Percentiles rank a stretch among this genome's conserved stretches.
Evolutionary conservation across 225 moss, liverwort and hornwort species (phyloP).

Genomic region (Marchantia polymorpha): DNA sequence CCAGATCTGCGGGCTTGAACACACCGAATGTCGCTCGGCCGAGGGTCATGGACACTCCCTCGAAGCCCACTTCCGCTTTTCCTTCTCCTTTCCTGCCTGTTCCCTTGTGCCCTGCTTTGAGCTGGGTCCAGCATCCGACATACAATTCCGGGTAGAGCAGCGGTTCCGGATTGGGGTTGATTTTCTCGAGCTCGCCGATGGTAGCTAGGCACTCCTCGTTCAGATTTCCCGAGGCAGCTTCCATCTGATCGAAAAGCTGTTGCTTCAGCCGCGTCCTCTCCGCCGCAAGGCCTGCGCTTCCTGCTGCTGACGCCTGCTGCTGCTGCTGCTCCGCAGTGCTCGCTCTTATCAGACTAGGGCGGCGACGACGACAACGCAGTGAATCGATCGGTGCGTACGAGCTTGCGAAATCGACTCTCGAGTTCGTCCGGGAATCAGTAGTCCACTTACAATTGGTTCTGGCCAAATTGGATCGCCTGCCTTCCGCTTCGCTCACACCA

Average conservation of each 20-base stretch:
- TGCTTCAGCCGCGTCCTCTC: constrained; percentile 31
- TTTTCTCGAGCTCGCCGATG: constrained; percentile 38
- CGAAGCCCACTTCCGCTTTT: constrained; percentile 33
- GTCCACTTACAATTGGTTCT: neutral
- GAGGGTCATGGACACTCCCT: constrained; percentile 34
- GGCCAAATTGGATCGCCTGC: neutral
- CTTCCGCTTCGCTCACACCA: too few relatives aligned
- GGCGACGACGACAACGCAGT: neutral
- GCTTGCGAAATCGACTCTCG: too few relatives aligned
- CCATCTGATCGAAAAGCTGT: constrained; percentile 36
- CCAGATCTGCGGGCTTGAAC: constrained; percentile 50
- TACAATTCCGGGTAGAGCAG: constrained; percentile 34
- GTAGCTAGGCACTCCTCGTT: constrained; percentile 33
- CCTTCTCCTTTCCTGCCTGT: constrained; percentile 42
- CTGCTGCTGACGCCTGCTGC: neutral
- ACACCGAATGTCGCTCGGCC: constrained; percentile 41
- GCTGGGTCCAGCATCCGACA: constrained; percentile 41
- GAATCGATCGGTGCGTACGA: too few relatives aligned
- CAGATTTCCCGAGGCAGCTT: constrained; percentile 34
- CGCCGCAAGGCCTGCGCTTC: neutral
- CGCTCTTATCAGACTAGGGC: neutral
- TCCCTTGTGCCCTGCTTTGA: constrained; percentile 33
- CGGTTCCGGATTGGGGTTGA: constrained; percentile 48
- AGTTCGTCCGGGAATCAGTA: too few relatives aligned
- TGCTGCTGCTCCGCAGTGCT: neutral